Base-by-base conservation (phyloP, 306 rosid genomes). In the Quillaja saponaria region DNA sequence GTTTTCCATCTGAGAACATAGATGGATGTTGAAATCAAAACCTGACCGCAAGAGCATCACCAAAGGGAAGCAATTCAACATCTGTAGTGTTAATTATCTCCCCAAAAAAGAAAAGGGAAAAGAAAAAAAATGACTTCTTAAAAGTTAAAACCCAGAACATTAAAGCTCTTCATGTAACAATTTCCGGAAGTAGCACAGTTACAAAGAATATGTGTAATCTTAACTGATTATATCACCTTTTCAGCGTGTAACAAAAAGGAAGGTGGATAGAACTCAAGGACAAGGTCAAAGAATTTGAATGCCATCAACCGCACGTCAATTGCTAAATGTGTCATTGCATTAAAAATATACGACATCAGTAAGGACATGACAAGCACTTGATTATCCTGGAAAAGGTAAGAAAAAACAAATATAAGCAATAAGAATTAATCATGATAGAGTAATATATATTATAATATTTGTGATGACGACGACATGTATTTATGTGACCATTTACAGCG, bases 301-400 rank as follows among this genome's bases (percentile, higher is more conserved):
- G 96, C 87, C 86, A 81, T 92, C 76, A 84, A 64, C 76, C 94
- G 87, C 67, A 86, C 80, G 39, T 86, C 90, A 72, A 82, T 68
- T 31, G 84, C 74, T 60, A 84, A 81, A 83, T 86, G 76, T 10
- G 84, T 84, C 98, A 92, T 84, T n/a, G 98, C 95, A 57, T 84
- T 79, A 58, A 88, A 88, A 69, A 88, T 80, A 82, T 84, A 86
- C 25, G 85, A 71, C 95, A 85, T 88, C 78, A 84, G 55, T 58
- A 84, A 74, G 62, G 95, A 88, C 53, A 76, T 41, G 40, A 84
- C 69, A 76, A 84, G 73, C 78, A 80, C 92, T 72, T 70, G 87
- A 81, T 83, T 82, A 54, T 86, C 96, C 98, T 88, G 77, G 68
- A 72, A 61, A 52, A 20, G 14, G 45, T 34, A 52, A 61, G 49